A percentile compares a stretch with the other conserved stretches of the same genome.
These are phyloP conservation scores for Eragrostis nindensis DNA, from an alignment of 176 grass and related monocot genomes.

Conservation along the genomic window DNA sequence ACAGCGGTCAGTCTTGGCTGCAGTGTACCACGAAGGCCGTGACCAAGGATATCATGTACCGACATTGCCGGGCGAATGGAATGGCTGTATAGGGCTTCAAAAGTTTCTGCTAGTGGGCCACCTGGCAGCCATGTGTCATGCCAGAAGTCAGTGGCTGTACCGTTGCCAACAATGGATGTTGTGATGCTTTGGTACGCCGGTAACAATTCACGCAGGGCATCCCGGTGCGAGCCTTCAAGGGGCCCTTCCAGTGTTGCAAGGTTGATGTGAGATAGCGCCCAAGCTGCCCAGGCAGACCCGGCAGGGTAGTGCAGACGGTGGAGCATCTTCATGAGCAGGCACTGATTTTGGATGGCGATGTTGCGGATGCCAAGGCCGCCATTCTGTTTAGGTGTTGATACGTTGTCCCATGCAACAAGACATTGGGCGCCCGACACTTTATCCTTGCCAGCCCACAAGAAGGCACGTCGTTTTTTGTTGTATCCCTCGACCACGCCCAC, in stretches of 20 bases:
- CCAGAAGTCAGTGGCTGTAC: no score
- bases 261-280: not conserved
- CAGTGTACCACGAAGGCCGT: no score
- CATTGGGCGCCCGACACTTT: not conserved
- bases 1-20: no score
- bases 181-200: no score
- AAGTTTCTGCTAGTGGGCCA: no score
- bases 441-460: not conserved
- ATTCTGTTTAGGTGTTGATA: not conserved
- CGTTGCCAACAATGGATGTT: no score
- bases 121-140: no score
- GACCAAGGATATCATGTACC: no score
- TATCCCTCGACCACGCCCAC: no score
- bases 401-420: not conserved
- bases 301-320: not conserved
- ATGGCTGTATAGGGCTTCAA: no score
- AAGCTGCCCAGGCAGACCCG: not conserved
- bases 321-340: not conserved
- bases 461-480: not conserved
- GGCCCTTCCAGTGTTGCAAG: not conserved
- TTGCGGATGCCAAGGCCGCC: not conserved
- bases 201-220: no score
- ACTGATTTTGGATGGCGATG: not conserved
- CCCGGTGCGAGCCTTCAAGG: not conserved
- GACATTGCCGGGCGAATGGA: no score